These are phyloP conservation scores for Plasmodium chabaudi DNA, from an alignment of 169 alveolate genomes.

Conservation along the genomic window DNA sequence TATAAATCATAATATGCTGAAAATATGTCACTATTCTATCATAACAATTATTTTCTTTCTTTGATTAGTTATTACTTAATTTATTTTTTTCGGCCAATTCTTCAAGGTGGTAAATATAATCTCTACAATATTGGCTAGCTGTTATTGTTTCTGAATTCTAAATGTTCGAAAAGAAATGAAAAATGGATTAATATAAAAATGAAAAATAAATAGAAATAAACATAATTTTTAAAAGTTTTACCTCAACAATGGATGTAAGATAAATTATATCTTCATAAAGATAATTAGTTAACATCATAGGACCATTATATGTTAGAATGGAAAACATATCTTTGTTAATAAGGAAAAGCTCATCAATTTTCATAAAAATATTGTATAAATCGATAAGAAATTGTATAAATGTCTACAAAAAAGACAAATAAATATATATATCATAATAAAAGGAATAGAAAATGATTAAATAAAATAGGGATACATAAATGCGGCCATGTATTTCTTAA, in stretches of 20 bases:
- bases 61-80: constrained; percentile 40
- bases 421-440: background rate
- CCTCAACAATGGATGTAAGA: constrained; percentile 61
- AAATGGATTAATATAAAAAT: constrained; percentile 1
- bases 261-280: constrained; percentile 61
- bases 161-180: background rate
- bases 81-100: constrained; percentile 36
- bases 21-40: background rate
- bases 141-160: constrained; percentile 49
- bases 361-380: constrained; percentile 57
- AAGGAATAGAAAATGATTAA: background rate
- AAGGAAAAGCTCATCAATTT: constrained; percentile 57
- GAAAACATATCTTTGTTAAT: constrained; percentile 29
- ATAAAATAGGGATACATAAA: background rate
- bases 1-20: background rate
- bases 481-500: constrained; percentile 1
- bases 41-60: background rate
- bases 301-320: constrained; percentile 47
- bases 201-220: background rate
- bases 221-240: background rate
- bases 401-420: constrained; percentile 1
- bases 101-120: constrained; percentile 57
- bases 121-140: constrained; percentile 63
- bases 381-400: constrained; percentile 71
- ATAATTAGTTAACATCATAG: constrained; percentile 52